Evolutionary conservation across 306 rosid genomes (phyloP).

Genomic region (Quercus gilva): DNA sequence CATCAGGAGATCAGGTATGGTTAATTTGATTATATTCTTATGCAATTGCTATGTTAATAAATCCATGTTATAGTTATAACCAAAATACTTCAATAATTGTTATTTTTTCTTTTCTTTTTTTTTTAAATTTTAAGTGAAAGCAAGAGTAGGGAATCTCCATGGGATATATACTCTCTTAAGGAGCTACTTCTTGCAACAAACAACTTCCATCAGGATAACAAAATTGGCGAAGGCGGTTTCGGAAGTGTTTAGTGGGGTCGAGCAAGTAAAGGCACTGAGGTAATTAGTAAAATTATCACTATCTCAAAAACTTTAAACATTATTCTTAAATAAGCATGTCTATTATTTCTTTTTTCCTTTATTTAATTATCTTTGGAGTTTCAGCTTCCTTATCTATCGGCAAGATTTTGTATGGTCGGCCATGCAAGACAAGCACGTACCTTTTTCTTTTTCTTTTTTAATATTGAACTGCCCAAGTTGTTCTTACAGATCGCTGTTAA

Average conservation of each 20-base stretch:
- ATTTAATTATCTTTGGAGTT: no score
- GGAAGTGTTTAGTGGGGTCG: conserved; percentile 89
- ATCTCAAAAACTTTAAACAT: no score
- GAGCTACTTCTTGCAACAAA: conserved; percentile 87
- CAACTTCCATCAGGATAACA: conserved; percentile 72
- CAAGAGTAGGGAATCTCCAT: conserved; percentile 63
- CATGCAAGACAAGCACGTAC: not conserved
- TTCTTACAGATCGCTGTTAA: conserved; percentile 81
- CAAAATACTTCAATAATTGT: no score
- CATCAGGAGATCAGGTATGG: conserved; percentile 36
- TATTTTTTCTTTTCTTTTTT: not conserved
- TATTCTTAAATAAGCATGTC: not conserved
- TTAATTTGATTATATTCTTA: not conserved
- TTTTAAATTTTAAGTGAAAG: conserved; percentile 14
- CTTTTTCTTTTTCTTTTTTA: not conserved
- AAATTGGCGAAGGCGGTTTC: conserved; percentile 93
- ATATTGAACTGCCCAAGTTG: not conserved
- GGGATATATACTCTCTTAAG: conserved; percentile 80
- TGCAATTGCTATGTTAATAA: not conserved
- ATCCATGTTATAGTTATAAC: no score
- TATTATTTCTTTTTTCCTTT: not conserved
- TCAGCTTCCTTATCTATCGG: not conserved
- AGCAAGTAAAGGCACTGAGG: conserved; percentile 79
- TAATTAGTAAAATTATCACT: not conserved
- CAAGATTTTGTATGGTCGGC: not conserved